Base-by-base conservation (phyloP, 2,329 filamentous ascomycete genomes). In the Ceratocystis harringtonii region DNA sequence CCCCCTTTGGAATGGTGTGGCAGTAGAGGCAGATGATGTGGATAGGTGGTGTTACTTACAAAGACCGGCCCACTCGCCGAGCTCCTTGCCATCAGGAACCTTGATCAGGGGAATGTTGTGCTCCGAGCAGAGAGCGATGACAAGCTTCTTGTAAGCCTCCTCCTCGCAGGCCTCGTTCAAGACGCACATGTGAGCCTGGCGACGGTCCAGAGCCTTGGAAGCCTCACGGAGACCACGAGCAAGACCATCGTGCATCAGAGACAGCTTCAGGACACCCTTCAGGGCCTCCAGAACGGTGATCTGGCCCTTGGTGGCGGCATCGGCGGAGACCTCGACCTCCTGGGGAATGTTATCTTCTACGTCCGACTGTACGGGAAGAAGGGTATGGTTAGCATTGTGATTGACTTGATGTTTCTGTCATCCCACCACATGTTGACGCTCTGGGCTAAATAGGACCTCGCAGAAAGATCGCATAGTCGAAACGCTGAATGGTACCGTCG, bases 121-220 rank as follows among this genome's bases (percentile, higher is more conserved):
- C 87, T 99, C 94, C 70, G 88, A 90, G 89, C 94, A 99, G 69
- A 99, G 89, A 70, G 94, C 94, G 73, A 97, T 89, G 74, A 99
- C 92, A 72, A 99, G 87, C 89, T 99, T 99, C 91, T 99, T 99
- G 86, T 99, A 99, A 72, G 94, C 92, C 81, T 99, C 94, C 86
- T 99, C 94, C 84, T 99, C 94, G 84, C 94, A 99, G 72, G 89
- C 88, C 87, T 99, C 94, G 87, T 99, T 99, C 75, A 99, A 87
- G 73, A 99, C 94, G 79, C 94, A 99, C 92, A 99, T 97, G 84
- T 99, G 94, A 68, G 94, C 94, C 83, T 99, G 90, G 76, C 94
- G 91, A 76, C 94, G 88, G 81, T 99, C 94, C 75, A 99, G 90
- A 70, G 94, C 92, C 86, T 99, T 99, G 83, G 88, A 91, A 71